Evolutionary conservation across 345 rosid species (phyloP).

Genomic region (Angophora floribunda): DNA sequence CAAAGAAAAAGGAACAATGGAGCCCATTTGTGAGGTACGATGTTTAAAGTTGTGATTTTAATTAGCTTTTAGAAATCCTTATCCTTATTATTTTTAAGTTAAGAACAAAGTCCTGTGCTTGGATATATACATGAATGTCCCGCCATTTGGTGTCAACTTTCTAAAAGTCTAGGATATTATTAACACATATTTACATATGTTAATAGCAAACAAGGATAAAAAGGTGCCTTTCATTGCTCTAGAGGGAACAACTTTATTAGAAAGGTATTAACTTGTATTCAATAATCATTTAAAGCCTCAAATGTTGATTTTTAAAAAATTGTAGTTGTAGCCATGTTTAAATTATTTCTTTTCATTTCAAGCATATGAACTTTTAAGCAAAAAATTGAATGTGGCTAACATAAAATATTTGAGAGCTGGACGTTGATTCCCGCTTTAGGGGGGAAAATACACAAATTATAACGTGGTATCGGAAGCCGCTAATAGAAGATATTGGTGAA

Average conservation of each 20-base stretch:
- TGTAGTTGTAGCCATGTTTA: background rate
- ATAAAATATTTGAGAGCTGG: background rate
- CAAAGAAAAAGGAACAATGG: background rate
- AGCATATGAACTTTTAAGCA: background rate
- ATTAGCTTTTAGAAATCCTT: background rate
- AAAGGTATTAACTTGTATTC: background rate
- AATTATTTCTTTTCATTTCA: background rate
- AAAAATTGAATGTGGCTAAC: background rate
- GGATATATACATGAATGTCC: background rate
- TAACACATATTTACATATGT: background rate
- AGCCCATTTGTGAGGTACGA: background rate
- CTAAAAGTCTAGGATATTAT: background rate
- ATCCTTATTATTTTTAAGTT: background rate
- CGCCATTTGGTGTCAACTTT: background rate
- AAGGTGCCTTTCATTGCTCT: background rate
- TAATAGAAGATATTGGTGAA: background rate
- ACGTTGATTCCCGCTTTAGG: background rate
- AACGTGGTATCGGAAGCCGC: background rate
- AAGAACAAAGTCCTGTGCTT: background rate
- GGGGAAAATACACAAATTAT: background rate
- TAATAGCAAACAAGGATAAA: background rate
- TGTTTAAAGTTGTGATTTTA: background rate
- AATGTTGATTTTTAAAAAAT: background rate
- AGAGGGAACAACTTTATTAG: background rate
- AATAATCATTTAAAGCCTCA: background rate